Evolutionary conservation across 495 filamentous ascomycete genomes (phyloP).

Genomic region (Trichocladium antarcticum): DNA sequence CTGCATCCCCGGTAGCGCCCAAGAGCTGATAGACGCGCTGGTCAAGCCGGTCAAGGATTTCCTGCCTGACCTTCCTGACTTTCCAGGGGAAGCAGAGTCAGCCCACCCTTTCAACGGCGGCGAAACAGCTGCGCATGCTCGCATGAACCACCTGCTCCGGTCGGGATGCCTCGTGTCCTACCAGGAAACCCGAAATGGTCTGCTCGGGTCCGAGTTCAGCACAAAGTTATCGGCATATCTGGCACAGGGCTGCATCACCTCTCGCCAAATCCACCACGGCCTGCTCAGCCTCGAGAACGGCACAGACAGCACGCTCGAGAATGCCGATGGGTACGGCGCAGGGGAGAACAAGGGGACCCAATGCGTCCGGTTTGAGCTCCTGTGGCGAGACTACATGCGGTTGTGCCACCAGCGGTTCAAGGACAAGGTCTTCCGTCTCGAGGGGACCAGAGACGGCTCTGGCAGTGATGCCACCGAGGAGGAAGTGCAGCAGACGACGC

Average conservation of each 20-base stretch:
- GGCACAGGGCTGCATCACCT: conserved; percentile 54
- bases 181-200: conserved; percentile 56
- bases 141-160: conserved; percentile 47
- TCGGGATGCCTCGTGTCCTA: conserved; percentile 48
- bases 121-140: conserved; percentile 41
- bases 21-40: conserved; percentile 41
- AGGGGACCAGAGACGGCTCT: conserved; percentile 36
- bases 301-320: conserved; percentile 26
- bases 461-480: background rate
- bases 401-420: conserved; percentile 56
- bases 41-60: conserved; percentile 38
- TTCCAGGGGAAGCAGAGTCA: conserved; percentile 38
- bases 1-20: conserved; percentile 42
- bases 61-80: conserved; percentile 29
- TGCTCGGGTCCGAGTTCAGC: conserved; percentile 55
- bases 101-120: conserved; percentile 60
- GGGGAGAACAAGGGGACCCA: conserved; percentile 59
- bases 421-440: conserved; percentile 45
- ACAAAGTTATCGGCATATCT: conserved; percentile 61
- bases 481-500: conserved; percentile 16
- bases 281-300: conserved; percentile 53
- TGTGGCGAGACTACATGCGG: conserved; percentile 70
- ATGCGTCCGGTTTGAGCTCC: conserved; percentile 55
- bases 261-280: conserved; percentile 53
- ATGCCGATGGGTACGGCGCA: conserved; percentile 43